Evolutionary conservation across 164 flowering plant genomes (phyloP), one percentile per base, ranked within the genome.

Genomic region (Nymphaea thermarum): DNA sequence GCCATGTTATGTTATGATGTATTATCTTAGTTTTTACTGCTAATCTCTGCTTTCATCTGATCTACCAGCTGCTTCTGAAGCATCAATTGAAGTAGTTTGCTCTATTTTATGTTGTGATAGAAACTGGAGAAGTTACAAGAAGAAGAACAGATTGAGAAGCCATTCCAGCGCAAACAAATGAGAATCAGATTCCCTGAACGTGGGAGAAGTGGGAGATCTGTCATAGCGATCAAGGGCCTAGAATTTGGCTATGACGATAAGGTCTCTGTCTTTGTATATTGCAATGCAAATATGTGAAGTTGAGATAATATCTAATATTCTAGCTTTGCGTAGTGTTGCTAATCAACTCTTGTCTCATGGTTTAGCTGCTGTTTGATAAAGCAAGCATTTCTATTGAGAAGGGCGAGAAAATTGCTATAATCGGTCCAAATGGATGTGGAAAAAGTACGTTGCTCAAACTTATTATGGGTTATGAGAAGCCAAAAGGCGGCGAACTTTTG

Each of bases 391-490:
- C 77, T 43, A 85, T 94, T 72, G 84, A 94, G 77, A 84, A 84
- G 73, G 99, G 99, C 14, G 98, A 91, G 77, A 94, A 90, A 80
- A 71, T 92, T 72, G 97, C 99, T 17, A 84, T 95, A 43, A 73
- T 95, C 80, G 99, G 99, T 43, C 98, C 99, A 61, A 95, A 95
- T 79, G 99, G 99, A 44, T 92, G 98, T 81, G 99, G 99, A 67
- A 95, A 95, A 72, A 92, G 98, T 74, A 95, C 99, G 16, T 76
- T 95, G 70, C 91, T 95, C 66, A 92, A 88, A 79, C 73, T 92
- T 63, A 83, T 95, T 51, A 87, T 90, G 97, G 99, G 97, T 72
- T 77, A 84, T 66, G 84, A 80, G 79, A 86, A 85, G 72, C 98
- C 97, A 69, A 67, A 6, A 15, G 79, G 80, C 44, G 99, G 99